These are phyloP conservation scores for Tetragonia tetragonoides DNA, from an alignment of 148 eudicot species.

Conservation along the genomic window DNA sequence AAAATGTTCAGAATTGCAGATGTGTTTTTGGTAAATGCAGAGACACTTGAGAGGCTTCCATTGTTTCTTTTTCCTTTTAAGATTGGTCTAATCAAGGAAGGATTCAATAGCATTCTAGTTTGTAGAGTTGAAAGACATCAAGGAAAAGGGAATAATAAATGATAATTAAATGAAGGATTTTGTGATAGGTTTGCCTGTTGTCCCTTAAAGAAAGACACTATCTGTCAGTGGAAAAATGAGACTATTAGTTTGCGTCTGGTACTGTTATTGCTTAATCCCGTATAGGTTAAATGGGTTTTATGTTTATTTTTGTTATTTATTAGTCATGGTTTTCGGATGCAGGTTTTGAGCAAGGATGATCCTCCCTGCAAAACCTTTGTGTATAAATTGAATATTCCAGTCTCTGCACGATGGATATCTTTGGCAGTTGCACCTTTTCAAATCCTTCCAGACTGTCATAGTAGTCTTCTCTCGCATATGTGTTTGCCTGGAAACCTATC, in stretches of 20 bases:
- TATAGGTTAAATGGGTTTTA: background rate
- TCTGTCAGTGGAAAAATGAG: background rate
- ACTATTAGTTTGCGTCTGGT: background rate
- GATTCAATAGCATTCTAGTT: too few relatives aligned
- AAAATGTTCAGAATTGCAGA: too few relatives aligned
- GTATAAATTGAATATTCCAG: conserved; percentile 74
- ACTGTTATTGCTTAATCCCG: background rate
- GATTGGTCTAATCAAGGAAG: too few relatives aligned
- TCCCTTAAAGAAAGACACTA: too few relatives aligned
- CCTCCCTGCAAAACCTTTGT: conserved; percentile 84
- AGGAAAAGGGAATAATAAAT: too few relatives aligned
- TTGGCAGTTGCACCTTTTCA: conserved; percentile 93
- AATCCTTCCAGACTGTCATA: conserved; percentile 71
- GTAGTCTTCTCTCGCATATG: conserved; percentile 66
- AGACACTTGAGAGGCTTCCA: too few relatives aligned
- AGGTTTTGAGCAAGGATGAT: conserved; percentile 89
- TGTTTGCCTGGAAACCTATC: conserved; percentile 61
- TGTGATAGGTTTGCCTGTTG: too few relatives aligned
- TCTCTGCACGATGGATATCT: conserved; percentile 84
- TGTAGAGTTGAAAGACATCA: too few relatives aligned
- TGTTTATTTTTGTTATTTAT: background rate
- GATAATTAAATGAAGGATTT: too few relatives aligned
- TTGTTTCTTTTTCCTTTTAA: too few relatives aligned
- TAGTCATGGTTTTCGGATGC: conserved; percentile 16
- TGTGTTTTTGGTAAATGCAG: too few relatives aligned